Evolutionary conservation across 2,329 filamentous ascomycete species (phyloP), one percentile per base, ranked within the genome.

Genomic region (Colletotrichum sp.): DNA sequence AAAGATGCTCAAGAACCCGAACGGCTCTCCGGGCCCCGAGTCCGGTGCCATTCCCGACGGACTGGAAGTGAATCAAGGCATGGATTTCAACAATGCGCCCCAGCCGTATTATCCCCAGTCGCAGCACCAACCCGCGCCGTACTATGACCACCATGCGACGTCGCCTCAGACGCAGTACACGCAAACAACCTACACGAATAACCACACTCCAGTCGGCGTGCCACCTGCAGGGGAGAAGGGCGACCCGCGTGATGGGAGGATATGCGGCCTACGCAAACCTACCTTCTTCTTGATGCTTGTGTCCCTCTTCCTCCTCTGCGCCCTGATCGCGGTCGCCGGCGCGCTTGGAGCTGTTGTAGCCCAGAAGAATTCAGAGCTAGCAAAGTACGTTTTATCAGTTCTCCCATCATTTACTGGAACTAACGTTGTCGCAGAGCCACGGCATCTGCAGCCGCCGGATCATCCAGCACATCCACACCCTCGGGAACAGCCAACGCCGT

Each of bases 1-100:
- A 6, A 76, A 76, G 59, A 76, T 76, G 74, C 74, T 73, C 57
- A 76, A 65, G 21, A 34, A 76, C 15, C 64, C 70, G 34, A 32
- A 73, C 28, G 70, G 73, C 7, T 18, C 32, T 2, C 44, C 64
- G 9, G 70, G 73, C 10, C 70, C 70, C 57, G 70, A 76, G 18
- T 59, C 64, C n/a, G 57, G 55, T 10, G 70, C 73, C 28, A 73
- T 76, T 8, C 74, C 74, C 21, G 74, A 76, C 5, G 74, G 74
- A 3, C 8, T 76, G 24, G 74, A 76, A 32, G 64, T 76, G 16
- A 69, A 76, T 30, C 39, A 34, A 1, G 74, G 70, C 18, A n/a
- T 9, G 10, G 18, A 65, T 26, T 76, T 63, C 65, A 76, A 52
- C 49, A 63, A 71, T 10, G 70, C 65, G 49, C 74, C 74, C 13